Evolutionary conservation across 805 yeast species (phyloP).

Genomic region (Lipomyces starkeyi): DNA sequence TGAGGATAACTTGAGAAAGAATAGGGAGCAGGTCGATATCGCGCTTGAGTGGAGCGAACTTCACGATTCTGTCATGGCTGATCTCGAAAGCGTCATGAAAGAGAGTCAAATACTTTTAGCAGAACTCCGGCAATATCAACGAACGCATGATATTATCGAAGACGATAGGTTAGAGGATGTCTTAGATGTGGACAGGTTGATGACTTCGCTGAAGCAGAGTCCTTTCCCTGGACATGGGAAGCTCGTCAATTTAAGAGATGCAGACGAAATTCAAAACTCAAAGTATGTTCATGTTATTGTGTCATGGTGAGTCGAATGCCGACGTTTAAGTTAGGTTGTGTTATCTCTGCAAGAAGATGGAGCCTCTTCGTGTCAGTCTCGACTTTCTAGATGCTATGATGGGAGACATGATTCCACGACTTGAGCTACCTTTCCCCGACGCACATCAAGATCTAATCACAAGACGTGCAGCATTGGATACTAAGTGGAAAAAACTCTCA

Average conservation of each 20-base stretch:
- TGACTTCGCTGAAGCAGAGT: conserved; percentile 27
- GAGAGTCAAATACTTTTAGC: conserved; percentile 15
- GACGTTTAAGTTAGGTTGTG: conserved; percentile 15
- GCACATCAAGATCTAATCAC: conserved; percentile 10
- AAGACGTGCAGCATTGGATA: conserved; percentile 7
- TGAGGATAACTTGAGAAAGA: conserved; percentile 8
- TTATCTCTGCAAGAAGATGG: conserved; percentile 18
- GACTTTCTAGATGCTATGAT: conserved; percentile 22
- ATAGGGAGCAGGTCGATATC: conserved; percentile 26
- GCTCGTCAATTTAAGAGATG: conserved; percentile 23
- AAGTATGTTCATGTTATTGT: conserved; percentile 10
- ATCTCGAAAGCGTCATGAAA: conserved; percentile 21
- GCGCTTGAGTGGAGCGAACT: conserved; percentile 36
- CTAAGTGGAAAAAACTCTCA: conserved; percentile 23
- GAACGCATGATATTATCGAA: not conserved
- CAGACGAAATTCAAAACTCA: conserved; percentile 21
- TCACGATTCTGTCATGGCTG: conserved; percentile 17
- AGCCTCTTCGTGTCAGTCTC: conserved; percentile 28
- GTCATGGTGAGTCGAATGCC: not conserved
- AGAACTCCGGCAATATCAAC: conserved; percentile 10
- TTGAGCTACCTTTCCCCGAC: conserved; percentile 12
- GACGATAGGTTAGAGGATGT: not conserved
- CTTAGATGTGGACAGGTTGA: conserved; percentile 15
- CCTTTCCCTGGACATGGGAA: conserved; percentile 32
- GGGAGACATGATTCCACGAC: conserved; percentile 10